Evolutionary conservation across 2,329 filamentous ascomycete species (phyloP).

Genomic region (Cladorrhinum sp.): DNA sequence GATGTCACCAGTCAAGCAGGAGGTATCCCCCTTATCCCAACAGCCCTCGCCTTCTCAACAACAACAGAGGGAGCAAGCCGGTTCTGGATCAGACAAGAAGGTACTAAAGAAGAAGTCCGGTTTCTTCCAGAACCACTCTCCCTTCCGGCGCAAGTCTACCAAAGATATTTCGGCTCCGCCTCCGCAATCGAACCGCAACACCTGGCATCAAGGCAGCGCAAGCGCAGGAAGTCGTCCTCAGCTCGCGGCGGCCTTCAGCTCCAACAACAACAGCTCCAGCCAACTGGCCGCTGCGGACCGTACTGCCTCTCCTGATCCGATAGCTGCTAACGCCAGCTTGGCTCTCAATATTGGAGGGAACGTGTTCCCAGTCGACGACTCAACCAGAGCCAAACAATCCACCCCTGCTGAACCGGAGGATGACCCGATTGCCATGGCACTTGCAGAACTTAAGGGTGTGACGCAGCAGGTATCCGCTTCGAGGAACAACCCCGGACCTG

Average conservation of each 20-base stretch:
- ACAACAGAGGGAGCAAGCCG: constrained; percentile 34
- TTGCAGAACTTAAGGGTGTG: constrained; percentile 88
- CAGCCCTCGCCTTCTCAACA: constrained; percentile 68
- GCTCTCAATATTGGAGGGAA: constrained; percentile 95
- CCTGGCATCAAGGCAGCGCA: constrained; percentile 50
- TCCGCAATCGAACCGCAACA: constrained; percentile 48
- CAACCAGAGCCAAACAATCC: constrained; percentile 57
- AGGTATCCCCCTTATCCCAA: constrained; percentile 51
- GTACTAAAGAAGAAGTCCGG: constrained; percentile 71
- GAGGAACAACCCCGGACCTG: constrained; percentile 35
- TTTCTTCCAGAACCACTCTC: constrained; percentile 90
- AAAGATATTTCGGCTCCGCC: constrained; percentile 56
- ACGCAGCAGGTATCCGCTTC: constrained; percentile 62
- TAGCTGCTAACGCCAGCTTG: constrained; percentile 87
- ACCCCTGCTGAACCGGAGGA: constrained; percentile 54
- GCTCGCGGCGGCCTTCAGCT: constrained; percentile 14
- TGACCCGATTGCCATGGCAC: constrained; percentile 87
- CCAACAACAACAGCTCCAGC: constrained; percentile 23
- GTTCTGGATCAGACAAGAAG: constrained; percentile 61
- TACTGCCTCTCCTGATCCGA: constrained; percentile 71
- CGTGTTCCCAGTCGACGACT: constrained; percentile 85
- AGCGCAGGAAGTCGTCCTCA: constrained; percentile 18
- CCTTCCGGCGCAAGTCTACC: constrained; percentile 89
- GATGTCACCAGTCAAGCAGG: constrained; percentile 43
- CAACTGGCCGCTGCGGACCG: constrained; percentile 41